These are phyloP conservation scores for Hymenotorrendiella dingleyae DNA, from an alignment of 2,329 filamentous ascomycete genomes.

Conservation along the genomic window DNA sequence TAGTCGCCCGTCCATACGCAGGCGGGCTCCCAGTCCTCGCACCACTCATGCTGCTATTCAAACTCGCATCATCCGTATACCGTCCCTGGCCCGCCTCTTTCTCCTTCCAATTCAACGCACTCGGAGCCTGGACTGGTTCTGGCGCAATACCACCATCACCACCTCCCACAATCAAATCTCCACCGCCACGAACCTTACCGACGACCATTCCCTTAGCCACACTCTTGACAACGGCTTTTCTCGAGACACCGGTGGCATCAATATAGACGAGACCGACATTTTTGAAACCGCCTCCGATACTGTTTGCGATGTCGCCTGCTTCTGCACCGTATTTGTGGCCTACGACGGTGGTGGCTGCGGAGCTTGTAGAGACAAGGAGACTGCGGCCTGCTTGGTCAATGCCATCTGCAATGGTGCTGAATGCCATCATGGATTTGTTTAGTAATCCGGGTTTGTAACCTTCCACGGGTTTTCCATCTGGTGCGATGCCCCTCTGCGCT, in stretches of 20 bases:
- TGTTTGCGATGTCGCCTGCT: slow-evolving; percentile 69
- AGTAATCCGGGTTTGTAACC: slow-evolving; percentile 84
- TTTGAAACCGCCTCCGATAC: slow-evolving; percentile 81
- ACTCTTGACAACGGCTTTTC: slow-evolving; percentile 84
- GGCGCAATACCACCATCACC: slow-evolving; percentile 26
- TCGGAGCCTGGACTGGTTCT: neutral
- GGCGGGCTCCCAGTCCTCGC: too few species aligned
- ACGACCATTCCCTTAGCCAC: slow-evolving; percentile 97
- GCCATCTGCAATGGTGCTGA: slow-evolving; percentile 88
- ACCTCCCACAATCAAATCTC: slow-evolving; percentile 70
- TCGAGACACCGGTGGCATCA: slow-evolving; percentile 86
- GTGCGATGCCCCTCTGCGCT: slow-evolving; percentile 56
- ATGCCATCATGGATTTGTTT: slow-evolving; percentile 95
- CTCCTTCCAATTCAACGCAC: slow-evolving; percentile 20
- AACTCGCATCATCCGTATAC: slow-evolving; percentile 18
- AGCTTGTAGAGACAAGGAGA: slow-evolving; percentile 66
- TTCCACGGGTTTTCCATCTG: slow-evolving; percentile 55
- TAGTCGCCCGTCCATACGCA: too few species aligned
- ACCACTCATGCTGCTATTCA: too few species aligned
- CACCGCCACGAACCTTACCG: slow-evolving; percentile 68
- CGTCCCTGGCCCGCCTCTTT: slow-evolving; percentile 19
- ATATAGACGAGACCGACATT: slow-evolving; percentile 98
- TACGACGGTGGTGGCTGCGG: slow-evolving; percentile 79
- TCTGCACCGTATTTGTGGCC: slow-evolving; percentile 85
- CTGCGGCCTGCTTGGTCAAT: slow-evolving; percentile 81